Base-by-base conservation (phyloP, 2,329 filamentous ascomycete genomes). In the Trichoderma sp. region DNA sequence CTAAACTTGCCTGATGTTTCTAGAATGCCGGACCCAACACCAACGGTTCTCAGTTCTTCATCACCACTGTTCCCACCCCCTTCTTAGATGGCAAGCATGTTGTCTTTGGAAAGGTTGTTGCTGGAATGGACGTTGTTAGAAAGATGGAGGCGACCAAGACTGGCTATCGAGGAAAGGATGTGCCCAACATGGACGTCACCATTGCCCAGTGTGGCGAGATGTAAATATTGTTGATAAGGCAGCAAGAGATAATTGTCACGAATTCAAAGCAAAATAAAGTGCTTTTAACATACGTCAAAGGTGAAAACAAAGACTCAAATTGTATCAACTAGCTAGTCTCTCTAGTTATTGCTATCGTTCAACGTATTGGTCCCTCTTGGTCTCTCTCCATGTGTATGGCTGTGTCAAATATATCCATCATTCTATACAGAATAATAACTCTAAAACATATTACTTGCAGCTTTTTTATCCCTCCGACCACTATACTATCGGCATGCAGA, bases 21-120 rank as follows among this genome's bases (percentile, higher is more conserved):
- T 73, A 96, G 92, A 98, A 98, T 80, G 92, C 93, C 32, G 95
- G 95, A 1, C 92, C 93, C 68, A 92, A 98, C 82, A 95, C 93
- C 75, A 98, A 98, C 81, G 96, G 96, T 47, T 94, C 90, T 72
- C 96, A 98, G 79, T 99, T 99, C 86, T 99, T 99, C 86, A 95
- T 98, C 84, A 98, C 95, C 2, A 96, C 93, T 0, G 92, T 92
- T 2, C 87, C 92, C 6, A 96, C 95, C 0, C 93, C 94, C 2
- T 97, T 97, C 79, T 85, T 99, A 30, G 92, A 98, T 82, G 89
- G 88, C 78, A 98, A 98, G 83, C 96, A 99, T 81, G 94, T 97
- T 71, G 95, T 98, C 20, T 98, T 98, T 77, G 96, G 96, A 65
- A 91, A 93, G 80, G 95, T 98, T 2, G 86, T 94, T 58, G 93